phyloP scores from a whole-genome alignment of 192 early-diverging fungal species.

The Mortierella claussenii region DNA sequence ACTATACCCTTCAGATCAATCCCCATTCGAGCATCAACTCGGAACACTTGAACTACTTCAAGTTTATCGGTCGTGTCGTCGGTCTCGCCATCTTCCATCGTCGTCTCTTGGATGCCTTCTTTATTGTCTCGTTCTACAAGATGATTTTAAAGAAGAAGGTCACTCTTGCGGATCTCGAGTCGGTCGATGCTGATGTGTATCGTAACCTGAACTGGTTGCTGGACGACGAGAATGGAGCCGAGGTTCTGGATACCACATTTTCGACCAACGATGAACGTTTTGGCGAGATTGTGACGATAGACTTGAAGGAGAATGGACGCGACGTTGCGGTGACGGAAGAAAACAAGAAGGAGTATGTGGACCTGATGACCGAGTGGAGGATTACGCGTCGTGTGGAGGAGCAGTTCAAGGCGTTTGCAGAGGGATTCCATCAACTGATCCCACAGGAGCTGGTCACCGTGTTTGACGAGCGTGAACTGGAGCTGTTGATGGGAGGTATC shows the following conservation, averaged over 20 bases:
- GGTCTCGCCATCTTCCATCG: slow-evolving; percentile 98
- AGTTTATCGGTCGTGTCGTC: slow-evolving; percentile 97
- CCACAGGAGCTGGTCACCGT: slow-evolving; percentile 95
- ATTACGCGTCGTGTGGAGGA: slow-evolving; percentile 93
- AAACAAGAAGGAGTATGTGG: slow-evolving; percentile 96
- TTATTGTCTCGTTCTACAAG: slow-evolving; percentile 96
- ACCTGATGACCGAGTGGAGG: slow-evolving; percentile 90
- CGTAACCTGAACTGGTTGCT: slow-evolving; percentile 94
- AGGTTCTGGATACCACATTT: slow-evolving; percentile 88
- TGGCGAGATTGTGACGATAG: slow-evolving; percentile 87
- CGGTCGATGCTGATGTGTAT: slow-evolving; percentile 92
- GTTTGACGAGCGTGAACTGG: slow-evolving; percentile 98
- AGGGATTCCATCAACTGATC: slow-evolving; percentile 95
- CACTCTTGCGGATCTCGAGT: slow-evolving; percentile 91
- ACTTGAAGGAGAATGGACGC: slow-evolving; percentile 89
- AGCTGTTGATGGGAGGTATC: slow-evolving; percentile 97
- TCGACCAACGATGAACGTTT: slow-evolving; percentile 96
- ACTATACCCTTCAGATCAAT: slow-evolving; percentile 98
- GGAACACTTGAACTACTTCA: slow-evolving; percentile 98
- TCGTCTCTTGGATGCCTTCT: slow-evolving; percentile 96
- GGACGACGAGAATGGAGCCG: slow-evolving; percentile 87
- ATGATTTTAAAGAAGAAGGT: slow-evolving; percentile 93
- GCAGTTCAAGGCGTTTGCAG: slow-evolving; percentile 94
- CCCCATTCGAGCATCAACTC: slow-evolving; percentile 95
- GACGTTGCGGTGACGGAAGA: slow-evolving; percentile 95